Base-by-base conservation (phyloP, 2,329 filamentous ascomycete species). In the Xylaria sp. region DNA sequence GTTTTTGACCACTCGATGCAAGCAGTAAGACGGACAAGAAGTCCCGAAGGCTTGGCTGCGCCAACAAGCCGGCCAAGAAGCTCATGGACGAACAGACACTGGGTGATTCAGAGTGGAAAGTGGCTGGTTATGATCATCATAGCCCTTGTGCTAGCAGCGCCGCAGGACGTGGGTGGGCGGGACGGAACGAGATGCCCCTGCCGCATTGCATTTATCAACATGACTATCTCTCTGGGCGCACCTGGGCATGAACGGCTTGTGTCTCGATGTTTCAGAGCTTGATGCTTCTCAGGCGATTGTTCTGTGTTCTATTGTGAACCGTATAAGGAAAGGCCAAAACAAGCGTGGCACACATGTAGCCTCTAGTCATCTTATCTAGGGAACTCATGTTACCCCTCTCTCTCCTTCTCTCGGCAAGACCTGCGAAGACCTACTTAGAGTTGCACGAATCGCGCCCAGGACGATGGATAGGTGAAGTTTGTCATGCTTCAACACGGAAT, bases 21-120 rank as follows among this genome's bases (percentile, higher is more conserved):
- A 53, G 69, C 63, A 64, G 69, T 69, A 66, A 69, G 69, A 65
- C 66, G 69, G 69, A 60, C 61, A 60, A 30, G 45, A 66, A 65
- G 63, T 65, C 69, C 66, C 69, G 69, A 67, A 65, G 50, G 69
- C 69, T 69, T 70, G 69, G 69, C 66, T 65, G 63, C 60, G 58
- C 67, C 53, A 65, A 55, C 53, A 66, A 59, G 58, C 58, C 60
- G 65, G 68, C 65, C 64, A 65, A 67, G 68, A 65, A 57, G 61
- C 48, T 65, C 58, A 39, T 23, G 53, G 61, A 63, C 36, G 55
- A 63, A 50, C 32, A 68, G 13, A 56, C 48, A 62, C 60, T 61
- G 39, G 56, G 45, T 45, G 59, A 59, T 62, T 66, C 50, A 55
- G 55, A 23, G 28, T 43, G 63, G 52, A 65, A 39, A 68, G 59